phyloP scores from a whole-genome alignment of 1,139 yeast genomes.

The Ashbya aceris region DNA sequence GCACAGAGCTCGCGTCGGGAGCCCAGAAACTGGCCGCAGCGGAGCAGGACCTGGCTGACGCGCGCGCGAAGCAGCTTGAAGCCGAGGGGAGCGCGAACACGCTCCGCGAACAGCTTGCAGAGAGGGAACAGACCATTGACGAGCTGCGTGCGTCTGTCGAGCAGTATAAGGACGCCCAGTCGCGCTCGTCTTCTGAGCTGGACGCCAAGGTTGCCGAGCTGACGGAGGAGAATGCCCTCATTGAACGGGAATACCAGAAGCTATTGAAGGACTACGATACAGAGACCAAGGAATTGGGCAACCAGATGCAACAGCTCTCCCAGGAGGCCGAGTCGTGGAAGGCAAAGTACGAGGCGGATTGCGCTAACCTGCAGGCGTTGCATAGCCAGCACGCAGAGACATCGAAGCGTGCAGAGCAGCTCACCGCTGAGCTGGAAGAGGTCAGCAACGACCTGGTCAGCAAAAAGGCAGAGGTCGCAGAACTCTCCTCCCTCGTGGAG shows the following conservation, averaged over 20 bases:
- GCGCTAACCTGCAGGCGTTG: not conserved
- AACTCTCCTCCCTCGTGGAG: conserved; percentile 15
- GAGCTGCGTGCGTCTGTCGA: not conserved
- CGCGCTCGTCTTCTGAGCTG: conserved; percentile 24
- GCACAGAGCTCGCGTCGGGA: conserved; percentile 5
- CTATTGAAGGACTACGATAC: conserved; percentile 3
- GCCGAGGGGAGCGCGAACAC: not conserved
- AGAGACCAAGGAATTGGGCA: not conserved
- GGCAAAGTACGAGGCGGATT: conserved; percentile 1
- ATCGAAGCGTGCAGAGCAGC: not conserved
- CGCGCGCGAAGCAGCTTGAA: not conserved
- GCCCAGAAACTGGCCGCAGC: conserved; percentile 2
- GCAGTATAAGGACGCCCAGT: conserved; percentile 1
- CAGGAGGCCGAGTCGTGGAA: conserved; percentile 16
- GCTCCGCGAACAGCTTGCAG: not conserved
- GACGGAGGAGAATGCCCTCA: conserved; percentile 19
- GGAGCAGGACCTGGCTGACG: not conserved
- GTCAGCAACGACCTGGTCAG: conserved; percentile 5
- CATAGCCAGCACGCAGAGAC: not conserved
- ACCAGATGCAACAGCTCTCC: conserved; percentile 34
- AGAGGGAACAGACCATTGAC: not conserved
- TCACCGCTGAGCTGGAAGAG: conserved; percentile 2
- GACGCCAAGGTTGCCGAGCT: conserved; percentile 33
- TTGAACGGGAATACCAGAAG: conserved; percentile 9
- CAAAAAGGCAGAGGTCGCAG: conserved; percentile 21